Base-by-base conservation (phyloP, 176 grass and related monocot genomes). In the Phoenix dactylifera region DNA sequence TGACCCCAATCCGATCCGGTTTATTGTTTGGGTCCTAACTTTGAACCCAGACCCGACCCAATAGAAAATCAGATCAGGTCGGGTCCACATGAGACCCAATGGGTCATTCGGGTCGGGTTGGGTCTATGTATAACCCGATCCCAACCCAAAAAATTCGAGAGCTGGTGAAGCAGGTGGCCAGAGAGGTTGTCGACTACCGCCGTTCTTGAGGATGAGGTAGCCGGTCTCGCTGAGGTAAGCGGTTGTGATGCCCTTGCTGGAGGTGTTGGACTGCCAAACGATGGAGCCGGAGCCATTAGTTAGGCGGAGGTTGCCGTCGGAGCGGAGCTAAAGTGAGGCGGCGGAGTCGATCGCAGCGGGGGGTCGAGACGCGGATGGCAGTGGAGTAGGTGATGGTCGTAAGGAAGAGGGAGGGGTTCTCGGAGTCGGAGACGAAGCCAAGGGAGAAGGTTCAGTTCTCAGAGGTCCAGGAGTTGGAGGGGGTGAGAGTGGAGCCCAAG, bases 181-280 rank as follows among this genome's bases (percentile, higher is more conserved):
- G 20, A 20, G 20, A 20, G 20, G 20, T 20, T 20, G 20, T 20
- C 20, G 20, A 20, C 20, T 20, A 0, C 20, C 20, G 4, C 76
- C 55, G 67, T 86, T 88, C 56, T 75, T 84, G 7, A 98, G 73
- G 18, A 80, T 51, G 6, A 92, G 73, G 76, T 81, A 80, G 68
- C 87, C 93, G 44, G 19, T 30, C 2, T 88, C 81, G 44, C 60
- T 62, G 51, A 98, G 58, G 16, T 70, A 49, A 0, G 87, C 93
- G 6, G 73, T 23, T 22, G 81, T 16, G 24, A 92, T 79, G 16
- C 82, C 76, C 9, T 4, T 53, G 0, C 70, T 49, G 29, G 59
- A 50, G 49, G 93, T 98, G 78, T 30, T 24, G 25, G 80, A 80
- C 3, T 86, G 60, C 93, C 93, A 98, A 23, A 92, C 49, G n/a